Evolutionary conservation across 495 filamentous ascomycete genomes (phyloP).

Genomic region (Hypomontagnella monticulosa): DNA sequence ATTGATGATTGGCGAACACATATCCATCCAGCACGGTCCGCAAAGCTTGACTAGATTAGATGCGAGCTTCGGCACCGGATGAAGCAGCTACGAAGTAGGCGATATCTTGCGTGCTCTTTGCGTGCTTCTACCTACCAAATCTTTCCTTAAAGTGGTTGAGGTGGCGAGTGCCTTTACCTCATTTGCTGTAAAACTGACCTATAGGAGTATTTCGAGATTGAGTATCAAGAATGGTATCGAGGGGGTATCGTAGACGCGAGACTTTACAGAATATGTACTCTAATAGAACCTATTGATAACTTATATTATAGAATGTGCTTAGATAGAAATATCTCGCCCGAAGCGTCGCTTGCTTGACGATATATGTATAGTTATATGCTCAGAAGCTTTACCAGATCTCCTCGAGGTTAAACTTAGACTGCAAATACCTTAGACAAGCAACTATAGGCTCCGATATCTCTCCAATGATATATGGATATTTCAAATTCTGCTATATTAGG

Average conservation of each 20-base stretch:
- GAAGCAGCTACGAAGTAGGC: conserved; percentile 16
- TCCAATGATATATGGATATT: too few species aligned
- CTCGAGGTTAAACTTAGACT: too few species aligned
- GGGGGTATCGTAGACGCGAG: not conserved
- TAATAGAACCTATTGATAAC: too few species aligned
- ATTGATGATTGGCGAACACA: conserved; percentile 12
- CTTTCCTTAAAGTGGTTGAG: not conserved
- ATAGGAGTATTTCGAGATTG: not conserved
- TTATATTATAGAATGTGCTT: too few species aligned
- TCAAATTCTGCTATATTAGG: not conserved
- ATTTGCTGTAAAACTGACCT: not conserved
- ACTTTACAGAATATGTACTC: not conserved
- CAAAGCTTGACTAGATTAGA: conserved; percentile 21
- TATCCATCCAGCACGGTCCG: not conserved
- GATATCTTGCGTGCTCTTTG: conserved; percentile 27
- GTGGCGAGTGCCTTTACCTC: not conserved
- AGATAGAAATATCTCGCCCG: too few species aligned
- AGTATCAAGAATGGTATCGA: too few species aligned
- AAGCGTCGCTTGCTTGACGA: too few species aligned
- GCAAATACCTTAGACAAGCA: too few species aligned
- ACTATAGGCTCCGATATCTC: too few species aligned
- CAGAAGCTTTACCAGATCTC: not conserved
- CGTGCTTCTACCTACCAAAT: conserved; percentile 23
- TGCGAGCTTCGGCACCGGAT: conserved; percentile 18
- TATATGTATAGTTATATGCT: too few species aligned